These are phyloP conservation scores for Coprinellus aureogranulatus DNA, from an alignment of 768 basidiomycete species.

Conservation along the genomic window DNA sequence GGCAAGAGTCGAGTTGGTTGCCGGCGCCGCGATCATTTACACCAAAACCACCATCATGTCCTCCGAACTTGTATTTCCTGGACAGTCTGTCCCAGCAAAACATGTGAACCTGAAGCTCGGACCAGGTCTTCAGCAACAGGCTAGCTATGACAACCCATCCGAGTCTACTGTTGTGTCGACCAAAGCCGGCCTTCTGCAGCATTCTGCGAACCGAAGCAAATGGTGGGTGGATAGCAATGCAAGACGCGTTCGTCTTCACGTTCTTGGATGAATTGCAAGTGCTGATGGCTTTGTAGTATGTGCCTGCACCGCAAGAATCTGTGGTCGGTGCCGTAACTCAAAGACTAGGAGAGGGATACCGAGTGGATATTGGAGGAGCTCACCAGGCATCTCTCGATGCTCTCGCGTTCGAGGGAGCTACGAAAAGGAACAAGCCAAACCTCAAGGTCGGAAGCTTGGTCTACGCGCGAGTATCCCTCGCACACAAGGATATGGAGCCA, in stretches of 20 bases:
- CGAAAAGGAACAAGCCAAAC: conserved; percentile 91
- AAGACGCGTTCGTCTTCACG: conserved; percentile 62
- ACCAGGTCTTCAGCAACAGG: conserved; percentile 68
- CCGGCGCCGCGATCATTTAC: conserved; percentile 12
- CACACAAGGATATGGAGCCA: conserved; percentile 97
- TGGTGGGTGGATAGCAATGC: conserved; percentile 91
- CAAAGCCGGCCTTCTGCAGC: conserved; percentile 66
- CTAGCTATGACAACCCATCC: conserved; percentile 22
- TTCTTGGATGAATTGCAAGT: conserved; percentile 4
- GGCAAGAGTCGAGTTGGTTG: conserved; percentile 6
- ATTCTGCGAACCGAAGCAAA: conserved; percentile 68
- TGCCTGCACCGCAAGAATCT: conserved; percentile 85
- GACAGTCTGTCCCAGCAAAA: conserved; percentile 70
- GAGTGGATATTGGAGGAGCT: conserved; percentile 90
- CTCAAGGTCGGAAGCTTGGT: conserved; percentile 90
- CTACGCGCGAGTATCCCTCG: conserved; percentile 89
- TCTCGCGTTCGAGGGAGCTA: conserved; percentile 93
- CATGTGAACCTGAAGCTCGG: conserved; percentile 84
- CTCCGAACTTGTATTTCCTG: conserved; percentile 63
- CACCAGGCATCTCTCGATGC: conserved; percentile 84
- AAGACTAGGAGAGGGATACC: conserved; percentile 83
- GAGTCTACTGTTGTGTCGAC: conserved; percentile 51
- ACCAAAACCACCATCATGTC: conserved; percentile 32
- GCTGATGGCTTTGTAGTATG: conserved; percentile 56
- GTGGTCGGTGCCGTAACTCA: conserved; percentile 83